Evolutionary conservation across 108 stramenopile species (phyloP).

Genomic region (Mediolabrus comicus): DNA sequence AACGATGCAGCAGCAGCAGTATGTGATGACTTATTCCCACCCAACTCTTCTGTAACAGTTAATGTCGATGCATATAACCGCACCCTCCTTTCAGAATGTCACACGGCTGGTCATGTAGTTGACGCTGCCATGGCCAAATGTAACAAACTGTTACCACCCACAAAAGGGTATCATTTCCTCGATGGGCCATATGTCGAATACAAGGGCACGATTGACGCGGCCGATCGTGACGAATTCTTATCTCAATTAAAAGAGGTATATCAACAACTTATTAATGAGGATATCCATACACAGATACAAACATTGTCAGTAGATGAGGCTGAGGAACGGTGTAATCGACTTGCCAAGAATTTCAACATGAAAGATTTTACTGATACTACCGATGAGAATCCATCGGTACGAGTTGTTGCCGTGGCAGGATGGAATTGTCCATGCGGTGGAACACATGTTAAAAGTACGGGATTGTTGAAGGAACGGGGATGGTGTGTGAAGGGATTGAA

Average conservation of each 20-base stretch:
- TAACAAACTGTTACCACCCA: slow-evolving; percentile 50
- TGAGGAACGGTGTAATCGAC: slow-evolving; percentile 44
- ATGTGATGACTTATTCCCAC: slow-evolving; percentile 1
- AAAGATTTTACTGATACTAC: slow-evolving; percentile 19
- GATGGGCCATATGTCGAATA: slow-evolving; percentile 88
- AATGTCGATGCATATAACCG: slow-evolving; percentile 54
- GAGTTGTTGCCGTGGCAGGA: slow-evolving; percentile 74
- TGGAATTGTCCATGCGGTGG: slow-evolving; percentile 79
- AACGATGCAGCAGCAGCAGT: slow-evolving; percentile 2
- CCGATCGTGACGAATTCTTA: slow-evolving; percentile 48
- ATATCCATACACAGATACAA: slow-evolving; percentile 60
- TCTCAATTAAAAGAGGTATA: slow-evolving; percentile 50
- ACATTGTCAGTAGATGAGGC: slow-evolving; percentile 52
- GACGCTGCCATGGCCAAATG: slow-evolving; percentile 77
- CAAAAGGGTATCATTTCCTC: slow-evolving; percentile 85
- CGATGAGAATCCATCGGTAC: slow-evolving; percentile 35
- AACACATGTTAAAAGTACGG: slow-evolving; percentile 68
- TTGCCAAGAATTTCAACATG: slow-evolving; percentile 49
- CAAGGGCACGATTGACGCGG: slow-evolving; percentile 45
- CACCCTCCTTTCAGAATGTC: slow-evolving; percentile 69
- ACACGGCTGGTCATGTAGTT: slow-evolving; percentile 89
- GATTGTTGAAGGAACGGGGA: slow-evolving; percentile 50
- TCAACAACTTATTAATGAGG: slow-evolving; percentile 58
- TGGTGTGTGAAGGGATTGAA: slow-evolving; percentile 69
- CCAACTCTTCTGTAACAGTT: slow-evolving; percentile 47